Evolutionary conservation across 2,329 filamentous ascomycete genomes (phyloP), one percentile per base, ranked within the genome.

Genomic region (Neurospora crassa): DNA sequence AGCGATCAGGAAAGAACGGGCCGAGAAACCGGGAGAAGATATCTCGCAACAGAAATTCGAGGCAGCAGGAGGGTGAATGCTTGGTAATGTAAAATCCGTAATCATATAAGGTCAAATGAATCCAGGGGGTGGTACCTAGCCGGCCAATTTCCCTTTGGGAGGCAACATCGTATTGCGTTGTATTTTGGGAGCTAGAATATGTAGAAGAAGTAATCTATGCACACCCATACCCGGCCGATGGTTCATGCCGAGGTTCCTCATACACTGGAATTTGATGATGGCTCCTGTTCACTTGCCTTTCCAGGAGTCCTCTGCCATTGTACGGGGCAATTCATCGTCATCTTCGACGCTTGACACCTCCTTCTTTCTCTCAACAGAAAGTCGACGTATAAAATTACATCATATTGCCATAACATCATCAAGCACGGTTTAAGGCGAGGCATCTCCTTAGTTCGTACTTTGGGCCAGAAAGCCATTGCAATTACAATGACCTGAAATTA

Each of bases 91-190:
- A 18, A 74, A 89, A 92, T 70, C 91, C 91, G 78, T 92, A 90
- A 79, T 91, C 95, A 79, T 92, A 95, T 77, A 93, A 97, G 75
- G 93, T 93, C 69, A 94, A 97, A 74, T 97, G 94, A 97, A 74
- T 98, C 94, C 80, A 83, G 86, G 70, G 85, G 96, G 68, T 96
- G 97, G 94, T 96, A 75, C 68, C 40, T 16, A 70, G 20, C 20
- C 8, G 43, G 67, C 53, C 7, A 63, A 63, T 40, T 45, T 67
- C 42, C 40, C 40, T 20, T 43, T 20, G 53, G 29, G 53, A 18
- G 14, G 20, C 47, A 41, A 37, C 40, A 47, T 29, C 53, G 40
- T 53, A 63, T 37, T 14, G 37, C 41, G 40, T 40, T 34, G 24
- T n/a, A 24, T 20, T 3, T 40, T 18, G 29, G 18, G 47, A 45